Evolutionary conservation across 768 basidiomycete genomes (phyloP).

Genomic region (Phlebiopsis flavidoalba): DNA sequence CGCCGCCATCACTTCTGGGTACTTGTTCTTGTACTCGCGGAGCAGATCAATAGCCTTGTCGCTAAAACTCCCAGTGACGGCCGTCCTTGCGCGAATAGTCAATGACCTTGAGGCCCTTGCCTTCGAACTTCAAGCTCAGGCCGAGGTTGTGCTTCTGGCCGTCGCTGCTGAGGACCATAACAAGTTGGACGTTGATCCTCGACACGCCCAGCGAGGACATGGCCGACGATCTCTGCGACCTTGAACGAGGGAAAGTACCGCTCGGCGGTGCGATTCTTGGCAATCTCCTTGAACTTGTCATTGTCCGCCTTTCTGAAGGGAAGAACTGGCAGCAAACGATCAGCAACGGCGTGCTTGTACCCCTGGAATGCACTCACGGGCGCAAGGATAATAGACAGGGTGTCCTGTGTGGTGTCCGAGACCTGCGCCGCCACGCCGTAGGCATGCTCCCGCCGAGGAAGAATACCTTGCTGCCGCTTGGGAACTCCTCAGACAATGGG

Average conservation of each 20-base stretch:
- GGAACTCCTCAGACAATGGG: slow-evolving; percentile 83
- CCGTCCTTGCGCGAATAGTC: slow-evolving; percentile 86
- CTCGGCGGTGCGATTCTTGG: slow-evolving; percentile 41
- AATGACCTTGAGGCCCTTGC: slow-evolving; percentile 87
- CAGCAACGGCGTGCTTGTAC: neutral
- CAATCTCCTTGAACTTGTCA: slow-evolving; percentile 68
- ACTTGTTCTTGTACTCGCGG: slow-evolving; percentile 75
- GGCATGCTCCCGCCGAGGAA: slow-evolving; percentile 92
- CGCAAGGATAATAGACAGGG: slow-evolving; percentile 82
- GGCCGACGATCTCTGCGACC: slow-evolving; percentile 65
- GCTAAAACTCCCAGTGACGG: slow-evolving; percentile 89
- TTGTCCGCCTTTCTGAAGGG: slow-evolving; percentile 78
- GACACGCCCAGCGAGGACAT: slow-evolving; percentile 79
- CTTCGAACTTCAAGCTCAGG: slow-evolving; percentile 94
- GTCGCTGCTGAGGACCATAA: slow-evolving; percentile 76
- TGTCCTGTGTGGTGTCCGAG: slow-evolving; percentile 57
- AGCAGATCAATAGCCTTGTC: slow-evolving; percentile 80
- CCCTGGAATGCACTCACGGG: slow-evolving; percentile 38
- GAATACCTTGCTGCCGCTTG: slow-evolving; percentile 86
- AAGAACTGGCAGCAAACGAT: slow-evolving; percentile 56
- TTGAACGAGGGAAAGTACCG: slow-evolving; percentile 77
- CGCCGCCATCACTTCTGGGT: slow-evolving; percentile 76
- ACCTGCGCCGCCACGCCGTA: slow-evolving; percentile 97
- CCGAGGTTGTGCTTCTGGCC: slow-evolving; percentile 85
- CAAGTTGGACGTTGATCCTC: slow-evolving; percentile 91